Percentiles rank a stretch among this genome's conserved stretches.
These are phyloP conservation scores for Edaphochlamys debaryana DNA, from an alignment of 139 green algal species.

Conservation along the genomic window DNA sequence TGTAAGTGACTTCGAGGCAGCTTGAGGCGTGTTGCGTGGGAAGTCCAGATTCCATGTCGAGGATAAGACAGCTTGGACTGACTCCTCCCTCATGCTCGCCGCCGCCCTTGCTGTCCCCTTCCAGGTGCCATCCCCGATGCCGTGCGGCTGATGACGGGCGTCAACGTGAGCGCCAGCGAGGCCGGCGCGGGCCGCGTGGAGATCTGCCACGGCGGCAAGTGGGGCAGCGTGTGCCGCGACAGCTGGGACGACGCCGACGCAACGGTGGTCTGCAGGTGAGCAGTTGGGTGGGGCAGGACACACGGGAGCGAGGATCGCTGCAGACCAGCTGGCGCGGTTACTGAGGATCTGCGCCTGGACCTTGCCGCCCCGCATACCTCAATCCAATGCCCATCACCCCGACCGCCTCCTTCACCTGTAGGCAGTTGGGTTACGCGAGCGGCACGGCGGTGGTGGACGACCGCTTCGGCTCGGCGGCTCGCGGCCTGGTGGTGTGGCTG, in stretches of 20 bases:
- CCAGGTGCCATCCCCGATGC: background rate
- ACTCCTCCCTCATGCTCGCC: no score
- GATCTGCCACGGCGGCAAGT: constrained; percentile 1
- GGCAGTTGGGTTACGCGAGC: background rate
- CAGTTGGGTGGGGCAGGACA: no score
- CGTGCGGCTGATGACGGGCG: background rate
- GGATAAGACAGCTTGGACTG: no score
- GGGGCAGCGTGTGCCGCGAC: constrained; percentile 8
- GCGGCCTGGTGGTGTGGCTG: background rate
- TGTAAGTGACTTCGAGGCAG: background rate
- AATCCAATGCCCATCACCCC: no score
- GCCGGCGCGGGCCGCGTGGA: background rate
- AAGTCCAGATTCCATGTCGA: no score
- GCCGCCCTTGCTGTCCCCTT: background rate
- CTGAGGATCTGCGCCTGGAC: no score
- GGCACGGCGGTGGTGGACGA: background rate
- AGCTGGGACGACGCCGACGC: constrained; percentile 22
- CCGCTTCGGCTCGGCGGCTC: background rate
- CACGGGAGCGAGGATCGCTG: no score
- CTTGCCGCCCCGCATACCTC: no score
- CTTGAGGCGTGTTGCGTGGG: no score
- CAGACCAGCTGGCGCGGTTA: no score
- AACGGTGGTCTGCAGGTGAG: background rate
- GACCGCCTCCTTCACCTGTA: no score
- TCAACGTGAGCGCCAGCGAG: background rate